Evolutionary conservation across 768 basidiomycete species (phyloP), one percentile per base, ranked within the genome.

Genomic region (Calvatia gigantea): DNA sequence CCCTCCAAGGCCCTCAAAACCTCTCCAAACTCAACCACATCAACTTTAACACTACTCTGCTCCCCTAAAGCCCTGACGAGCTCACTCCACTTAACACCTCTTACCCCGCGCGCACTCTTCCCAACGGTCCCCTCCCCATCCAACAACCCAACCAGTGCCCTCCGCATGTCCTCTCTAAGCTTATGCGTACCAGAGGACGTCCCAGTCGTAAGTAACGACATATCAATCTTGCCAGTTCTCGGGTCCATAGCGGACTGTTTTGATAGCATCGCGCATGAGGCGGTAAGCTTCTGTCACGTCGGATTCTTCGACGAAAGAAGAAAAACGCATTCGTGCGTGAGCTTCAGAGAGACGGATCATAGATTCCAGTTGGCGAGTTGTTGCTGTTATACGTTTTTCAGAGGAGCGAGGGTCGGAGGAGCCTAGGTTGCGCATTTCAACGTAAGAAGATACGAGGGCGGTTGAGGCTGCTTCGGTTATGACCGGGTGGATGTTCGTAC

Each of bases 271-370:
- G 43, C 92, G 85, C 87, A 99, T 98, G 62, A 99, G 81, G n/a
- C 97, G 80, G 64, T 81, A 85, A 1, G 96, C 94, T 70, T 98
- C 97, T 58, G 80, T 77, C 28, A 98, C 97, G 65, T 98, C 97
- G 51, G 76, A 71, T 42, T 91, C 72, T 65, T 95, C 91, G 35
- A 99, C 96, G 50, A 81, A 80, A n/a, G 85, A 78, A 17, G 88
- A 89, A 69, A 97, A 89, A 0, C 94, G 83, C 97, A 98, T 98
- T 29, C 95, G 82, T 3, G 97, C 95, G 67, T 99, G 97, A 0
- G 90, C 97, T 71, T 99, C 97, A 0, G 90, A 88, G 25, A 99
- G 83, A 4, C 95, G 89, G 64, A 99, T 97, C 85, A 99, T 91
- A 62, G 87, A 90, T 71, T 99, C 97, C 14, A 99, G 83, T 70